Evolutionary conservation across 345 rosid species (phyloP), one percentile per base, ranked within the genome.

Genomic region (Odontarrhena argentea): DNA sequence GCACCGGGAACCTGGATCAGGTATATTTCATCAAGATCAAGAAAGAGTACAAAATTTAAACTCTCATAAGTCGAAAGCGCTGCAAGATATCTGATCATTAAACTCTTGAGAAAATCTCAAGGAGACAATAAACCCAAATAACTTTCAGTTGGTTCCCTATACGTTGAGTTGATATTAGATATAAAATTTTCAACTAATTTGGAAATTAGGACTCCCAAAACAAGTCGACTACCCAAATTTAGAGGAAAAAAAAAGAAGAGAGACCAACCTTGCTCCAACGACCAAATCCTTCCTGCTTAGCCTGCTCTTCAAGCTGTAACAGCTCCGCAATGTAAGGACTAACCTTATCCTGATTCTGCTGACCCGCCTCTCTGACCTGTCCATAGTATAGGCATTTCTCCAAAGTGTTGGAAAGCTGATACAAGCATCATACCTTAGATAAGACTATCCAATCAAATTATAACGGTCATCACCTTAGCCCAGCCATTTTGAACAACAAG

Each of bases 301-400:
- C 97, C 76, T 83, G 89, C 66, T 87, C 96, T 77, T 94, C 89
- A 42, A 76, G 82, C 14, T 74, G 77, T 52, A 78, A 64, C 73
- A 88, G 69, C 52, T 91, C 97, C 13, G 82, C 47, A 72, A 91
- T 81, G 77, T 74, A 84, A 64, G 97, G 96, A 84, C 96, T 94
- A n/a, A 83, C 95, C 78, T 94, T 94, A 77, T 84, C 94, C 74
- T 85, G 83, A 65, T 86, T 88, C 76, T 85, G 96, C 74, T 84
- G 87, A 65, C 87, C 87, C 65, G 82, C 87, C 79, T 81, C 95
- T 81, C 89, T 85, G 42, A 95, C 96, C 98, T 95, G 81, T 62
- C 68, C 36, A 67, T 28, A 49, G 56, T 24, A 54, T 55, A 77
- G 9, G 40, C 34, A 60, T 45, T 45, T 14, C 7, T 50, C 43